Evolutionary conservation across 1,284 basidiomycete genomes (phyloP).

Genomic region (Boletus nobilissimus): DNA sequence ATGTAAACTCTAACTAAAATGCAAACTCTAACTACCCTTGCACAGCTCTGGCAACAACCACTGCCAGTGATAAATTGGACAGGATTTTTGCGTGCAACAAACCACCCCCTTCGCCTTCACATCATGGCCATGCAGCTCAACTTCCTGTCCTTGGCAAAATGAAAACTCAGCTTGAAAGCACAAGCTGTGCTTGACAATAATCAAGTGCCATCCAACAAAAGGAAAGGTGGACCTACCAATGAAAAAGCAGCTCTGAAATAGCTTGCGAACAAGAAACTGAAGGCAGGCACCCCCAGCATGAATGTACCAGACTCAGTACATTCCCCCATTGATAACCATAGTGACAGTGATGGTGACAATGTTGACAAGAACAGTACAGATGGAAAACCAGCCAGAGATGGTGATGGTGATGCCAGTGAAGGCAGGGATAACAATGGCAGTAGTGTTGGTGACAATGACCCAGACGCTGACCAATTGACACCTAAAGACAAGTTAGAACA

Average conservation of each 20-base stretch:
- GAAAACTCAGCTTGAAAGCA: too few species aligned
- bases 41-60: neutral
- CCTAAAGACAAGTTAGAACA: too few species aligned
- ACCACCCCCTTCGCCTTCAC: neutral
- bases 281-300: neutral
- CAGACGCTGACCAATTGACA: too few species aligned
- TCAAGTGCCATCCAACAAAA: too few species aligned
- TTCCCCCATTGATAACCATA: neutral
- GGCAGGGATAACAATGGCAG: too few species aligned
- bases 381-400: too few species aligned
- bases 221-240: too few species aligned
- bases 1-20: neutral
- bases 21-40: neutral
- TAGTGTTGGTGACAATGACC: too few species aligned
- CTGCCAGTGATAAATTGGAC: neutral
- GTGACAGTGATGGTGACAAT: neutral
- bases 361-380: neutral
- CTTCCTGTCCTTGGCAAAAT: neutral
- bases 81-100: too few species aligned
- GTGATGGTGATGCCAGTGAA: too few species aligned
- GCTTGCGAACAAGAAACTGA: neutral
- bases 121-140: neutral
- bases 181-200: too few species aligned
- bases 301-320: neutral
- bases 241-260: neutral